Percentiles rank a stretch among this genome's conserved stretches.
Conservation (phyloP, 2,329 filamentous ascomycete genomes). For the Fusarium acutatum region DNA sequence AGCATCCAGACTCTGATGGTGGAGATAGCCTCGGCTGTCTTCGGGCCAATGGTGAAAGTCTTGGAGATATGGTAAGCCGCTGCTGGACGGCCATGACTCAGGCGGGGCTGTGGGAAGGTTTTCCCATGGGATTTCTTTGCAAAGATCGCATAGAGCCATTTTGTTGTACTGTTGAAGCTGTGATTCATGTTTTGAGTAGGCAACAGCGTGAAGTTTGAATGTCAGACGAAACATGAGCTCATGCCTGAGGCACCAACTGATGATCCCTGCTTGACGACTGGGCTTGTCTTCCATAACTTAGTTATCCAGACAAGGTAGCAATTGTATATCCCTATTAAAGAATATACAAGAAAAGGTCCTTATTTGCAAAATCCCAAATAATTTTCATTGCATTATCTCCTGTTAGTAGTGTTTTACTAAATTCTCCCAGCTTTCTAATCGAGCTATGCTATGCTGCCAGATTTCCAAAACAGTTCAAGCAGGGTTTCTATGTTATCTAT, state of each 20-base stretch:
- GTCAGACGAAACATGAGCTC: not conserved
- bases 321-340: not conserved
- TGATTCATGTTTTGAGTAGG: accelerated
- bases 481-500: accelerated
- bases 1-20: not conserved
- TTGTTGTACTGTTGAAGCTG: not conserved
- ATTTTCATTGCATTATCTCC: accelerated
- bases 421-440: accelerated
- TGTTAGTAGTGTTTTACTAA: accelerated
- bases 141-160: not conserved
- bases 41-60: not conserved
- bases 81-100: accelerated
- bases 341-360: accelerated
- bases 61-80: not conserved
- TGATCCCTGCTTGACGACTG: not conserved
- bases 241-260: not conserved
- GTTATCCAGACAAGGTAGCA: too few relatives aligned
- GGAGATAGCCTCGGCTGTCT: not conserved
- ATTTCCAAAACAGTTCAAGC: not conserved
- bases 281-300: accelerated
- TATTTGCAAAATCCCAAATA: accelerated
- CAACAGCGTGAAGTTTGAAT: not conserved
- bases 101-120: not conserved
- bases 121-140: not conserved
- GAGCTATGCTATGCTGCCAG: too few relatives aligned